Evolutionary conservation across 768 basidiomycete genomes (phyloP), one percentile per base, ranked within the genome.

Genomic region (Tulasnella sp.): DNA sequence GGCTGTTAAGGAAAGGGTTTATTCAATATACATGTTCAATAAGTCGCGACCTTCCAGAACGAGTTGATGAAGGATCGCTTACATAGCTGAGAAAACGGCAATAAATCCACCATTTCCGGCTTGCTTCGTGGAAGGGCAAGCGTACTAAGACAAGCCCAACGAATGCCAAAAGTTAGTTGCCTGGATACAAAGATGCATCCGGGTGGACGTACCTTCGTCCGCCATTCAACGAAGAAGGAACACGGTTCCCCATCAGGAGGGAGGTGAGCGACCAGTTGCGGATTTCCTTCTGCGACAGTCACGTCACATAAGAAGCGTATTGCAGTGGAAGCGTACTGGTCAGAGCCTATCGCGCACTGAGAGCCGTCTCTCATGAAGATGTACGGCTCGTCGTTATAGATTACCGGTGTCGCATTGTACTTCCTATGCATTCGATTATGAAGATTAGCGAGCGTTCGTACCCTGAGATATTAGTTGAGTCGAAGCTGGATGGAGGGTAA

Each of bases 181-280:
- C 19, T n/a, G n/a, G 53, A 3, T n/a, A 30, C 49, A 17, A 43
- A 21, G 29, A 25, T 8, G 29, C 30, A 1, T n/a, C 34, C 8
- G 29, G n/a, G 25, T 22, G 27, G 4, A 69, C 79, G 65, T 63
- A 91, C 89, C 64, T 81, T 81, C 3, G 86, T 91, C 57, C 77
- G 74, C 91, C 91, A 93, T 72, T 92, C 88, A 41, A 93, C 71
- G 60, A 85, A 79, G 67, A 83, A 92, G 11, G 80, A 80, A 25
- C 66, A 59, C 27, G 49, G 67, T 8, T 83, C 78, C 31, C 84
- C 81, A 15, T 79, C 77, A 7, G 81, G 80, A 3, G 86, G 86
- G 22, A 90, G 78, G 50, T 85, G 81, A 1, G 80, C 82, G 2
- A 89, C 69, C 3, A 92, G 74, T 15, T 71, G 65, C 5, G 81